Base-by-base conservation (phyloP, 495 filamentous ascomycete species). In the Trichoderma reesei region DNA sequence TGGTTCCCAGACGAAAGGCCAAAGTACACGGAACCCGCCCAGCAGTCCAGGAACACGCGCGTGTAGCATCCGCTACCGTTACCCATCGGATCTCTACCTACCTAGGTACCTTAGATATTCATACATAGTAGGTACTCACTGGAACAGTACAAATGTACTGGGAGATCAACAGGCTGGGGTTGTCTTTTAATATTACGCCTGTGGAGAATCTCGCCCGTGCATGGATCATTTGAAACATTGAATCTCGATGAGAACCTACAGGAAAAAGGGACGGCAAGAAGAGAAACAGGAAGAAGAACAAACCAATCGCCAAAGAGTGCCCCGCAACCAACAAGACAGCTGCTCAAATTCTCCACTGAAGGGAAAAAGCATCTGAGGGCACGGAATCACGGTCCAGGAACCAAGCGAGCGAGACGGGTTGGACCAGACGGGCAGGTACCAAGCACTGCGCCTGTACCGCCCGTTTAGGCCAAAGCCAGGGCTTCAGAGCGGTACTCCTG, bases 391-490 rank as follows among this genome's bases (percentile, higher is more conserved):
- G 1, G 51, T 56, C 51, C 51, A 56, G 51, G 51, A 56, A 56
- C 51, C 51, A 56, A 36, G 51, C 51, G 34, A 56, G 31, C 51
- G 26, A 56, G 51, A 56, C 51, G 33, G 51, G 51, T 34, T 33
- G 9, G 51, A 36, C 51, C 18, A 56, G 26, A 26, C 26, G 34
- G 26, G 51, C 51, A 56, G 51, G 51, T 56, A 56, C 51, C 26
- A 0, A 16, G 26, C 51, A 34, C 26, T 9, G 33, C 18, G 9
- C 26, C 48, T 56, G 51, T 56, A 56, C 51, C 1, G 33, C 2
- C 20, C 10, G 3, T 16, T 11, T 34, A 9, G 20, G 20, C 9
- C 9, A 34, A 18, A 31, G 11, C 9, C 20, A 34, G 26, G 51
- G 51, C 51, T 9, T 34, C 3, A 34, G 11, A 26, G 26, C 20